Base-by-base conservation (phyloP, 2,329 filamentous ascomycete species). In the Dothistroma septosporum region DNA sequence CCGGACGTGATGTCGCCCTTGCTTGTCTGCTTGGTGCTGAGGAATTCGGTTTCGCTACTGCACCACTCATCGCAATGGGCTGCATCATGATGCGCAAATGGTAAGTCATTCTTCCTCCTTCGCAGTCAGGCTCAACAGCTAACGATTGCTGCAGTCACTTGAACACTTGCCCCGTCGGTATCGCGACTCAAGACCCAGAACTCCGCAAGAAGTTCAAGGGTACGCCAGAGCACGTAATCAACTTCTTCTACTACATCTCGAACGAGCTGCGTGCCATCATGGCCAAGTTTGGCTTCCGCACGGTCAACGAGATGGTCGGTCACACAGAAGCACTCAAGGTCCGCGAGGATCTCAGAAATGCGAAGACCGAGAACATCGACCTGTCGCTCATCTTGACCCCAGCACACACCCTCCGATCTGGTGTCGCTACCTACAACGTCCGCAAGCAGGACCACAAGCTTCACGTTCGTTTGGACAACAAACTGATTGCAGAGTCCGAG, bases 191-290 rank as follows among this genome's bases (percentile, higher is more conserved):
- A 74, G 92, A 97, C 70, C 92, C 92, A n/a, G 89, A 93, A 74
- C 83, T 97, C 1, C 86, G 93, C 62, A 90, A 92, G 83, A 97
- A 97, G 79, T 97, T 97, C 77, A 82, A 87, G 68, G 93, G 93
- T 64, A 92, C 91, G 0, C 92, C 93, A 11, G 93, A 97, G 79
- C 91, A 97, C 70, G 92, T 96, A 60, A 97, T 97, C 77, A 97
- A 97, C 83, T 97, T 97, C 82, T 96, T 96, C 80, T 97, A 97
- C 80, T 97, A 97, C 72, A 84, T 97, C 56, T 90, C 93, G 68
- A 97, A 97, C 73, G 93, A 97, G 80, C 85, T 97, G 61, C 88
- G 93, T 73, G 91, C 92, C 37, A 96, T 97, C 77, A 97, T 97
- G 93, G 92, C 93, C 55, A 91, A 90, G 78, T 86, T 97, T 70